A percentile compares a stretch with the other conserved stretches of the same genome.
Conservation (phyloP, 805 yeast genomes). For the Metschnikowia gelsemii region DNA sequence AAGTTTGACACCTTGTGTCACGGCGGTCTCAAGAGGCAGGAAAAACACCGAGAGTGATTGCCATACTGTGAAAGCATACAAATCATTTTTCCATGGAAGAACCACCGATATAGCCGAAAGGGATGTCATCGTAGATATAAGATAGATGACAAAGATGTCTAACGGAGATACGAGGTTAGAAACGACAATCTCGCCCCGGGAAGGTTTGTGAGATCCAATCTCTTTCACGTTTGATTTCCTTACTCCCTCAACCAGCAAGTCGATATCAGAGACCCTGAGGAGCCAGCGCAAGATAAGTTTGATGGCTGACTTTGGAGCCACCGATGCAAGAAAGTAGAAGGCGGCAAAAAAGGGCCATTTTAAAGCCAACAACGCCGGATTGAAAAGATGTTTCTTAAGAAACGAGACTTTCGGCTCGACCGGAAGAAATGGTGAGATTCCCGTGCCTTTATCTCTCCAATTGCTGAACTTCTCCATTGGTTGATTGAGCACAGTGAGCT, state of each 20-base stretch:
- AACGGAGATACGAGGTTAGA: constrained; percentile 60
- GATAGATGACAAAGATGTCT: constrained; percentile 45
- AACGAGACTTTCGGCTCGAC: constrained; percentile 25
- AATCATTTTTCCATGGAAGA: constrained; percentile 40
- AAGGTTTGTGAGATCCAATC: constrained; percentile 36
- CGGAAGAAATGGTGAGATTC: constrained; percentile 88
- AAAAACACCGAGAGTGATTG: constrained; percentile 24
- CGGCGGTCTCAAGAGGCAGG: constrained; percentile 20
- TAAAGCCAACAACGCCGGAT: constrained; percentile 19
- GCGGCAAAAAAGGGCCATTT: constrained; percentile 31
- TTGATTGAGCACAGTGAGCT: too few relatives aligned
- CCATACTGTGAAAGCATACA: constrained; percentile 28
- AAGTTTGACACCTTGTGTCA: constrained; percentile 14
- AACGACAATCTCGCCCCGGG: constrained; percentile 49
- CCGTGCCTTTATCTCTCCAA: constrained; percentile 89
- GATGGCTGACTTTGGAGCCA: constrained; percentile 21
- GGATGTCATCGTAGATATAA: constrained; percentile 26
- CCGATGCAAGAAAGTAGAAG: constrained; percentile 21
- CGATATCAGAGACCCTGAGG: constrained; percentile 38
- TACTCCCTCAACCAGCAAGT: constrained; percentile 50
- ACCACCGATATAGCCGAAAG: constrained; percentile 31
- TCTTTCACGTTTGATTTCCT: constrained; percentile 41
- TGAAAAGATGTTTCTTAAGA: constrained; percentile 12
- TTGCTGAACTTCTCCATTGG: constrained; percentile 53
- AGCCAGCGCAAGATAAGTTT: constrained; percentile 23